Evolutionary conservation across 2,329 filamentous ascomycete genomes (phyloP).

Genomic region (Penicillium palitans): DNA sequence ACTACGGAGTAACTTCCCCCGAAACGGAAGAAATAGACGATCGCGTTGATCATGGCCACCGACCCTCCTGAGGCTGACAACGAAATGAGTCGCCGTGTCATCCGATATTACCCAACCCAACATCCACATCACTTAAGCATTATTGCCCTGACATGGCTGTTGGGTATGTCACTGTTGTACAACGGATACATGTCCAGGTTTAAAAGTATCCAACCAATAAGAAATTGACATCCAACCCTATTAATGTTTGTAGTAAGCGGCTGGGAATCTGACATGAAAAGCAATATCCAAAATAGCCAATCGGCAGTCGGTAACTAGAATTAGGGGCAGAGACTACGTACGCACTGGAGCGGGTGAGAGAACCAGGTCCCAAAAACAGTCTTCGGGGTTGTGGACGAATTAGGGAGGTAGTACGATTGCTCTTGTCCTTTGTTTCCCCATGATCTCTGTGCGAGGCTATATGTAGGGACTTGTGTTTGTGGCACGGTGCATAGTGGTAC

Average conservation of each 20-base stretch:
- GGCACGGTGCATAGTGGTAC: not conserved
- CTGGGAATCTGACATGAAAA: not conserved
- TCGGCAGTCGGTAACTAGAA: not conserved
- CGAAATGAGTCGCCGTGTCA: not conserved
- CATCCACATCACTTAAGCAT: not conserved
- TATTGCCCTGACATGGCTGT: not conserved
- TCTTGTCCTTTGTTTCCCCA: not conserved
- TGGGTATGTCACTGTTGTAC: not conserved
- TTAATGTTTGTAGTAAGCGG: not conserved
- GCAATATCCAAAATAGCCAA: not conserved
- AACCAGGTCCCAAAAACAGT: constrained; percentile 3
- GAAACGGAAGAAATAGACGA: constrained; percentile 27
- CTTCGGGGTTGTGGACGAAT: constrained; percentile 12
- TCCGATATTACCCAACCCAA: not conserved
- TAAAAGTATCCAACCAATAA: not conserved
- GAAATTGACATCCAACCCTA: no score
- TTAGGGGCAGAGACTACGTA: not conserved
- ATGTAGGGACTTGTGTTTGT: constrained; percentile 7
- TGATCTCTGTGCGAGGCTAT: constrained; percentile 7
- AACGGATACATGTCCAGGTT: not conserved
- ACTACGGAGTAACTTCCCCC: not conserved
- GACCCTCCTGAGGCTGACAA: constrained; percentile 6
- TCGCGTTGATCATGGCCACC: constrained; percentile 15
- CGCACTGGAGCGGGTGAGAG: not conserved
- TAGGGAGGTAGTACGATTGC: constrained; percentile 13